phyloP scores from a whole-genome alignment of 2,329 filamentous ascomycete species.

The Penicillium thymicola region DNA sequence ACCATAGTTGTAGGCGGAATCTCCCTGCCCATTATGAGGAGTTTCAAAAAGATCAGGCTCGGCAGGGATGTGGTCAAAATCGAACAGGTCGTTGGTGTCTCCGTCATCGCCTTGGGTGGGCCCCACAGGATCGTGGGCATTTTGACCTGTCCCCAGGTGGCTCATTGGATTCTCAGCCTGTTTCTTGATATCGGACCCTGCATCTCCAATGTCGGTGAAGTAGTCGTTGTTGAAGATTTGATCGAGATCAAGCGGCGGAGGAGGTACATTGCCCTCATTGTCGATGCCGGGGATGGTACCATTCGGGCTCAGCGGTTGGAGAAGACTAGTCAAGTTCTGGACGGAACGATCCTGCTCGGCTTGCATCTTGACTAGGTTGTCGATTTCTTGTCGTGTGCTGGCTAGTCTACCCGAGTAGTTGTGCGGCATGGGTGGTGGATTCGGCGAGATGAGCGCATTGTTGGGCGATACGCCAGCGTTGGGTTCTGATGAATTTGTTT shows the following conservation, averaged over 20 bases:
- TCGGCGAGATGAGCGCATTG: slow-evolving; percentile 57
- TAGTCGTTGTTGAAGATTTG: slow-evolving; percentile 58
- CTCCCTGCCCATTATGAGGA: slow-evolving; percentile 23
- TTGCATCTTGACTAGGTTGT: slow-evolving; percentile 74
- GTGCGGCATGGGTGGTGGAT: slow-evolving; percentile 53
- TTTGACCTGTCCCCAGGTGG: slow-evolving; percentile 14
- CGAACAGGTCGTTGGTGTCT: slow-evolving; percentile 42
- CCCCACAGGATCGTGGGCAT: slow-evolving; percentile 17
- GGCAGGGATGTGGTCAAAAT: slow-evolving; percentile 39
- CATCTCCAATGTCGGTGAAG: slow-evolving; percentile 45
- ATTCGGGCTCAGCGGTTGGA: slow-evolving; percentile 76
- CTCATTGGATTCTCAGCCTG: slow-evolving; percentile 21
- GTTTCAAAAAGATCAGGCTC: slow-evolving; percentile 34
- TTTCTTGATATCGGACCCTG: slow-evolving; percentile 30
- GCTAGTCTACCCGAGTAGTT: slow-evolving; percentile 51
- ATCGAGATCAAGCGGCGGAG: slow-evolving; percentile 53
- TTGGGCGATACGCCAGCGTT: slow-evolving; percentile 42
- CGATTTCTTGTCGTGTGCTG: slow-evolving; percentile 70
- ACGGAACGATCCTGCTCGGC: slow-evolving; percentile 75
- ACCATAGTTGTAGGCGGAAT: slow-evolving; percentile 32
- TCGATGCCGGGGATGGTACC: slow-evolving; percentile 71
- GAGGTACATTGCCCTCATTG: slow-evolving; percentile 40
- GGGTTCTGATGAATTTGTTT: slow-evolving; percentile 43
- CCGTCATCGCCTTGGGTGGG: slow-evolving; percentile 22
- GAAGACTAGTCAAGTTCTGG: slow-evolving; percentile 66